Percentiles rank a stretch among this genome's conserved stretches.
Evolutionary conservation across 345 rosid genomes (phyloP).

Genomic region (Gynandropsis gynandra): DNA sequence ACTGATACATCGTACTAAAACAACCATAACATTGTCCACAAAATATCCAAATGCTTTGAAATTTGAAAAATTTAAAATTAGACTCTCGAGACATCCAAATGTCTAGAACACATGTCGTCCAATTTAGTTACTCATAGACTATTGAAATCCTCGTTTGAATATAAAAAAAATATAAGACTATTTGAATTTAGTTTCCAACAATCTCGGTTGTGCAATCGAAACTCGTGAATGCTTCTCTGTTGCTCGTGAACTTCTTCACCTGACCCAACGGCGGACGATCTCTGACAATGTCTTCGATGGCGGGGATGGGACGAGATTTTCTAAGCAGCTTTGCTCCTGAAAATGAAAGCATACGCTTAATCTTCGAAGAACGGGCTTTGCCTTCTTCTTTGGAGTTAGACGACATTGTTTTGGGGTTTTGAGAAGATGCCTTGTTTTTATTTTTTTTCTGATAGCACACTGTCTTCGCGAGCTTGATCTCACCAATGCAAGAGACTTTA

Average conservation of each 20-base stretch:
- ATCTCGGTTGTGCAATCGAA: conserved; percentile 74
- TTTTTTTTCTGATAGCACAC: conserved; percentile 31
- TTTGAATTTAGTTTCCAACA: too few species aligned
- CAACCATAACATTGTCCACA: too few species aligned
- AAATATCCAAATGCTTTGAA: too few species aligned
- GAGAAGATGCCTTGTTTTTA: conserved; percentile 12
- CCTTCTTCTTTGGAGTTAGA: conserved; percentile 19
- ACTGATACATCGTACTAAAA: too few species aligned
- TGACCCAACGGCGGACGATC: conserved; percentile 50
- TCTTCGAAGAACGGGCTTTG: conserved; percentile 22
- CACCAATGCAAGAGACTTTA: conserved; percentile 87
- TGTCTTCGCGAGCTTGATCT: conserved; percentile 46
- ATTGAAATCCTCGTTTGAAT: too few species aligned
- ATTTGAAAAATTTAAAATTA: too few species aligned
- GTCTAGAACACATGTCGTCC: too few species aligned
- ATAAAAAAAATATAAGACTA: too few species aligned
- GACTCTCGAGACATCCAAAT: too few species aligned
- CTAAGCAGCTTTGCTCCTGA: conserved; percentile 10
- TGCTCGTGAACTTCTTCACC: conserved; percentile 71
- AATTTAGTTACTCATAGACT: too few species aligned
- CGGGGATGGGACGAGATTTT: conserved; percentile 23
- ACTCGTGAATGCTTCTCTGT: conserved; percentile 43
- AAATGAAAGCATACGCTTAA: conserved; percentile 39
- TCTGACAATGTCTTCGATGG: conserved; percentile 18
- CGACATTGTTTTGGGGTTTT: conserved; percentile 10